Base-by-base conservation (phyloP, 768 basidiomycete genomes). In the Termitomyces sp. region DNA sequence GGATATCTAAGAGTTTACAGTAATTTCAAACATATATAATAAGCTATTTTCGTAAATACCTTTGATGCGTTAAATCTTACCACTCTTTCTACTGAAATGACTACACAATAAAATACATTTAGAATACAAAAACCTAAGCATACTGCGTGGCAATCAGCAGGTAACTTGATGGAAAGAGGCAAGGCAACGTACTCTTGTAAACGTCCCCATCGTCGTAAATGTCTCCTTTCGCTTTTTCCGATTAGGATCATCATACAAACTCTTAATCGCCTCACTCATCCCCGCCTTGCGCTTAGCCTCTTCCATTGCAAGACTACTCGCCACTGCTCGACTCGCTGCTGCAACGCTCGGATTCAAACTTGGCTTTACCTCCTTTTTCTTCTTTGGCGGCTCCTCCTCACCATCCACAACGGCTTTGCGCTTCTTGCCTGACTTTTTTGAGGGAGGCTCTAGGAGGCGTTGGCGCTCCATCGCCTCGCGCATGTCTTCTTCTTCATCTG, bases 191-290 rank as follows among this genome's bases (percentile, higher is more conserved):
- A 94, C 93, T 73, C 94, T 82, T 9, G 90, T 95, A 64, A 95
- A 97, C 13, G 94, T 96, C 18, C 87, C 85, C 81, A 87, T 90
- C 1, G 93, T 95, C 81, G 92, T 92, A 64, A 94, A 95, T 6
- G 91, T 94, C 73, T 90, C 89, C 68, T 93, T 92, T 68, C 75
- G 78, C 61, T 76, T 75, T 52, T 79, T 72, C 16, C 60, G 42
- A 49, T 76, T 79, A 22, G 83, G 80, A 57, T 84, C 83, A 43
- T 72, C 79, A 68, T 95, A 97, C 63, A 97, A 68, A 36, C 86
- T 87, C 74, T 88, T 90, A 36, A 97, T 85, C 16, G 92, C 92
- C 12, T 85, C 88, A 64, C 85, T 94, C 93, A 95, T 94, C 6
- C 73, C 79, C 2, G 85, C 85, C 71, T 85, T 92, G 61, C 94